Conservation (phyloP, 2,329 filamentous ascomycete genomes). For the Mollisiaceae sp. region DNA sequence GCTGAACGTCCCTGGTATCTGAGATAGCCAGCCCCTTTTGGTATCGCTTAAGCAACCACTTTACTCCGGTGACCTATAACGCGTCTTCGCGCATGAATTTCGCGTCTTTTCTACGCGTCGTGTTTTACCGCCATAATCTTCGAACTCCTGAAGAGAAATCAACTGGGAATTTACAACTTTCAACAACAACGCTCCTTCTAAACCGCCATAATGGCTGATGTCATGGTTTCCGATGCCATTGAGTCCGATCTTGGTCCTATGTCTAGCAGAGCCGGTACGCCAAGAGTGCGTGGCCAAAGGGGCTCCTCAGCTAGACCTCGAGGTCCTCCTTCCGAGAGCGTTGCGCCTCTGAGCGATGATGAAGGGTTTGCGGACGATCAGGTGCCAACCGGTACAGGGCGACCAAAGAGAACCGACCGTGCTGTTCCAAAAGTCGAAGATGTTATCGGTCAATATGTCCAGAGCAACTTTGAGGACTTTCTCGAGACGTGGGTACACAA, state of each 20-base stretch:
- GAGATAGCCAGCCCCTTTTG: constrained; percentile 1
- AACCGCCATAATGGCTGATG: constrained; percentile 39
- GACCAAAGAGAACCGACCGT: constrained; percentile 48
- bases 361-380: constrained; percentile 70
- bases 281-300: constrained; percentile 32
- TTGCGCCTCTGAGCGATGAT: constrained; percentile 65
- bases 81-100: constrained; percentile 15
- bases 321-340: constrained; percentile 64
- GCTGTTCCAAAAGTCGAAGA: constrained; percentile 77
- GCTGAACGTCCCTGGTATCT: neutral
- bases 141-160: constrained; percentile 32
- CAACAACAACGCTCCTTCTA: constrained; percentile 25
- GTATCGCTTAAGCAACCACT: constrained; percentile 31
- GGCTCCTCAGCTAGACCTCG: constrained; percentile 43
- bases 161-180: constrained; percentile 26
- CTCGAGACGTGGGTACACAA: constrained; percentile 69
- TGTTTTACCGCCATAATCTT: constrained; percentile 30
- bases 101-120: constrained; percentile 30
- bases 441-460: constrained; percentile 74
- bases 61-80: constrained; percentile 35
- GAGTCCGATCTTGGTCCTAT: constrained; percentile 35
- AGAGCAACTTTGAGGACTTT: constrained; percentile 79
- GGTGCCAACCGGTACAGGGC: constrained; percentile 58
- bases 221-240: constrained; percentile 42
- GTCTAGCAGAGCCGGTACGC: constrained; percentile 37